Evolutionary conservation across 2,329 filamentous ascomycete species (phyloP).

Genomic region (Calonectria hongkongensis): DNA sequence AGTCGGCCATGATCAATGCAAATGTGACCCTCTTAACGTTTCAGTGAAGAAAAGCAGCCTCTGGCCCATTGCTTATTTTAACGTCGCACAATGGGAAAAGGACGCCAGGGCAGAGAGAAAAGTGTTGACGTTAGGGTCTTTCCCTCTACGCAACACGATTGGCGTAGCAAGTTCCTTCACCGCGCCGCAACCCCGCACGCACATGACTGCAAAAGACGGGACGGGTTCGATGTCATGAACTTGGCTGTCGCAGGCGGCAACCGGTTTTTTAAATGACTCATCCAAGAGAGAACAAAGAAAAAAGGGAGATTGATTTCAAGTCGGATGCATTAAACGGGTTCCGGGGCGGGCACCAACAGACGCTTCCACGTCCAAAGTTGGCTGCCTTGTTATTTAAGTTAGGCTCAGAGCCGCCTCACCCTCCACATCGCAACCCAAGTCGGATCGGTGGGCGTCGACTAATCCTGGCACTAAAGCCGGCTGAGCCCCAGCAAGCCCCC

Average conservation of each 20-base stretch:
- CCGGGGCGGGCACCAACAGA: too few relatives aligned
- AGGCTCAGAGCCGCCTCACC: conserved; percentile 14
- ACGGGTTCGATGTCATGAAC: not conserved
- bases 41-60: not conserved
- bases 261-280: not conserved
- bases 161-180: conserved; percentile 11
- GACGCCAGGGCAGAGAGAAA: too few relatives aligned
- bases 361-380: not conserved
- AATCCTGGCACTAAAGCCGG: not conserved
- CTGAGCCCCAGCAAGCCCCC: too few relatives aligned
- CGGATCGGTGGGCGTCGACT: not conserved
- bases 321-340: not conserved
- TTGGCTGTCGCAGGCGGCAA: not conserved
- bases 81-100: not conserved
- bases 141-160: not conserved
- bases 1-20: conserved; percentile 34
- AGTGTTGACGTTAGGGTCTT: not conserved
- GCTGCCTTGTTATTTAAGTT: conserved; percentile 23
- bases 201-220: not conserved
- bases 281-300: not conserved
- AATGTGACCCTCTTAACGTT: not conserved
- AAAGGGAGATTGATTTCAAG: not conserved
- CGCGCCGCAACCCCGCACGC: conserved; percentile 12
- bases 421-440: not conserved
- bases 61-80: conserved; percentile 9